Evolutionary conservation across 2,329 filamentous ascomycete genomes (phyloP).

Genomic region (Alternaria solani): DNA sequence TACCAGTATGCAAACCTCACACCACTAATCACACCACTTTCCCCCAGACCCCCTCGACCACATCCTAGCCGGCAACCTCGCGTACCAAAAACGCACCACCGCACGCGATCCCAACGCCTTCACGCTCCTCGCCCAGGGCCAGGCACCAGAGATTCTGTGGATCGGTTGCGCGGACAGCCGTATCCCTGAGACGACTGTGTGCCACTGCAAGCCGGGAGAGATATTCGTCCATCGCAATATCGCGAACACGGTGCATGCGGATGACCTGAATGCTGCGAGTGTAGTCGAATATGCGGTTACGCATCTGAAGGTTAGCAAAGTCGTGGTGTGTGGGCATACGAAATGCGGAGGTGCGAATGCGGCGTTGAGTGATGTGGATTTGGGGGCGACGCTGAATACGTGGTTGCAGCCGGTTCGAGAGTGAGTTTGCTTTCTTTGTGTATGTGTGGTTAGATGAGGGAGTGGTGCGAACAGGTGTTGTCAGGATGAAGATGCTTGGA

Average conservation of each 20-base stretch:
- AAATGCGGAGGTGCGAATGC: constrained; percentile 67
- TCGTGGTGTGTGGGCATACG: constrained; percentile 69
- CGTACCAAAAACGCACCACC: constrained; percentile 72
- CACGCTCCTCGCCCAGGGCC: constrained; percentile 70
- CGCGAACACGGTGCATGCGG: constrained; percentile 66
- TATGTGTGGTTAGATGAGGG: not conserved
- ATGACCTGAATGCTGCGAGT: constrained; percentile 76
- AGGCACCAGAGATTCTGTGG: constrained; percentile 76
- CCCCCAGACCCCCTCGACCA: constrained; percentile 65
- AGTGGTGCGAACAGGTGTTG: not conserved
- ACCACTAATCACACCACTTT: constrained; percentile 30
- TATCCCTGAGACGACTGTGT: constrained; percentile 82
- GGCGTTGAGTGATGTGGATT: constrained; percentile 62
- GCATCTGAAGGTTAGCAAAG: constrained; percentile 71
- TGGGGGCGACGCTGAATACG: constrained; percentile 65
- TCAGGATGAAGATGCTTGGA: not conserved
- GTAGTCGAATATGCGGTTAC: constrained; percentile 83
- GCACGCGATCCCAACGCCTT: constrained; percentile 76
- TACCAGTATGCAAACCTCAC: not conserved
- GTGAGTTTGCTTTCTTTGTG: constrained; percentile 19
- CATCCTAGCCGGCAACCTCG: constrained; percentile 72
- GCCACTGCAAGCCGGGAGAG: constrained; percentile 80
- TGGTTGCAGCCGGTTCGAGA: constrained; percentile 67
- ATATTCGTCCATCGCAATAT: constrained; percentile 93
- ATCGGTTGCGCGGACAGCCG: constrained; percentile 88